phyloP scores from a whole-genome alignment of 345 rosid species.

The Eutrema yunnanense region DNA sequence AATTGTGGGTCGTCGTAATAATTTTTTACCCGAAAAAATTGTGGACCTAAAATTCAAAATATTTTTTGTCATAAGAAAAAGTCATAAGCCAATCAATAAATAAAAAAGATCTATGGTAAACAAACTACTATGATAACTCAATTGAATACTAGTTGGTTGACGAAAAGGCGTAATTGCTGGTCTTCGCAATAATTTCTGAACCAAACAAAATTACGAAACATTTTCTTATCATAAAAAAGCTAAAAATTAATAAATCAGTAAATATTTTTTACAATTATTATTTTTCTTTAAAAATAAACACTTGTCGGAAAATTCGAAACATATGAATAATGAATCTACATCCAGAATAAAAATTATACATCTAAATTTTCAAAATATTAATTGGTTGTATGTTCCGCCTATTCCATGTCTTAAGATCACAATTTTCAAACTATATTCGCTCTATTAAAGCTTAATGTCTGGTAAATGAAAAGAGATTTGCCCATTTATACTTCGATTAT shows the following conservation, averaged over 20 bases:
- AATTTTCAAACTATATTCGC: background rate
- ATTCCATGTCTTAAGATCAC: background rate
- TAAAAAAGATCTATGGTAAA: background rate
- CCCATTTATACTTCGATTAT: too few relatives aligned
- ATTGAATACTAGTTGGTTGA: background rate
- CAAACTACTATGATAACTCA: background rate
- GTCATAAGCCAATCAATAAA: too few relatives aligned
- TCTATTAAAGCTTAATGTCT: background rate
- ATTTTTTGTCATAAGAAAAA: background rate
- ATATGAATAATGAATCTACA: background rate
- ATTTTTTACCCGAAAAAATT: background rate
- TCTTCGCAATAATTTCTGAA: background rate
- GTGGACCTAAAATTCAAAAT: background rate
- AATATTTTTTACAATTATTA: too few relatives aligned
- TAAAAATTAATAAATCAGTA: background rate
- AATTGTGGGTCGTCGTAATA: background rate
- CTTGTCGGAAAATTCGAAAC: too few relatives aligned
- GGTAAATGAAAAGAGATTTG: background rate
- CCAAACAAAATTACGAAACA: background rate
- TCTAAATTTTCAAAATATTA: background rate
- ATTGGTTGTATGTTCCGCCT: background rate
- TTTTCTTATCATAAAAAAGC: background rate
- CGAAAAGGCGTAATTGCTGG: background rate
- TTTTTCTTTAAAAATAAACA: too few relatives aligned
- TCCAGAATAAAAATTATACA: background rate